Base-by-base conservation (phyloP, 495 filamentous ascomycete genomes). In the Trichoderma asperelloides region DNA sequence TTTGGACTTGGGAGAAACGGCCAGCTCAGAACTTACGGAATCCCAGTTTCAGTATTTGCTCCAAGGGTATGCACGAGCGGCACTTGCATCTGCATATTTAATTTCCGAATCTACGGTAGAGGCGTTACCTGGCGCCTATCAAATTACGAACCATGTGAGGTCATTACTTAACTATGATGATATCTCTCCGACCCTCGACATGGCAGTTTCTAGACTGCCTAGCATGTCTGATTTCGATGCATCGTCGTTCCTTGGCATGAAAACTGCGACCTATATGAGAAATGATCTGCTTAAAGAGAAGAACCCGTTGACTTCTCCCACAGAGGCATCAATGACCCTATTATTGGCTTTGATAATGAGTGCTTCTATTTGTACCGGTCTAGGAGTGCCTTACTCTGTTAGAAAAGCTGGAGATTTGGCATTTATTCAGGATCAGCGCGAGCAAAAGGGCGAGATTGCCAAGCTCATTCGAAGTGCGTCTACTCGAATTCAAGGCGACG, bases 1-100 rank as follows among this genome's bases (percentile, higher is more conserved):
- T 77, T 81, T 91, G 27, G 93, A 96, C 71, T 73, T 93, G 51
- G 92, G 88, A 21, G 90, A 88, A 9, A 92, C 88, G 76, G 84
- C 78, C 12, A 77, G 82, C 0, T 69, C 72, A 47, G 81, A 82
- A 72, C 65, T 88, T 8, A 76, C 81, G 55, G 81, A 86, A 13
- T 79, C 86, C 2, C 79, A 84, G 16, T 77, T 80, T 40, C 78
- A 77, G 47, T 75, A 84, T 65, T 76, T 93, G 9, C 81, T 86
- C 41, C 72, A 74, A 60, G 81, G 83, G 66, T 96, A 94, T 73
- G 88, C 86, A 6, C 89, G 91, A 69, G 81, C 90, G 11, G 89
- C 85, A 0, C 77, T 96, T 45, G 89, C 91, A 27, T 80, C 87
- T 62, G 82, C 92, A 16, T 96, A 95, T 72, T 79, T 88, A 16